phyloP scores from a whole-genome alignment of 2,329 filamentous ascomycete species.

The Diaporthe capsici region DNA sequence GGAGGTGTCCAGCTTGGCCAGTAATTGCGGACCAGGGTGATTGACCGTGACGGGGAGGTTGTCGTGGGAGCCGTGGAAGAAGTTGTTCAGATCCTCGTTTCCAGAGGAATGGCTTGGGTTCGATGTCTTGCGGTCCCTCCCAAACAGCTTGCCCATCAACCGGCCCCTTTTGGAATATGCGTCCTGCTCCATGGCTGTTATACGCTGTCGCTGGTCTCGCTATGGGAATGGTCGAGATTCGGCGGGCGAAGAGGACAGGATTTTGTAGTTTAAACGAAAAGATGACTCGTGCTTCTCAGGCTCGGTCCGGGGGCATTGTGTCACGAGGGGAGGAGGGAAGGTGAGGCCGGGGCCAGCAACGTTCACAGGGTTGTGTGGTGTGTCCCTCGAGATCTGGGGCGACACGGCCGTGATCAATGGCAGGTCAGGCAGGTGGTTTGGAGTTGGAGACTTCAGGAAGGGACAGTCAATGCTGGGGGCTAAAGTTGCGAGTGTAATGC shows the following conservation, averaged over 20 bases:
- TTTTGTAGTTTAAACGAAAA: conserved; percentile 13
- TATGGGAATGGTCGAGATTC: background rate
- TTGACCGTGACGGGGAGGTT: conserved; percentile 62
- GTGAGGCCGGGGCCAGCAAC: background rate
- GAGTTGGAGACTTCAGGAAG: conserved; percentile 6
- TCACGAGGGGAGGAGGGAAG: conserved; percentile 8
- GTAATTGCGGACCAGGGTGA: conserved; percentile 65
- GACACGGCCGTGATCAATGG: conserved; percentile 40
- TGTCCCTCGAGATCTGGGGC: conserved; percentile 33
- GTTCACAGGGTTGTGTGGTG: conserved; percentile 20
- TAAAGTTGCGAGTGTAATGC: conserved; percentile 1
- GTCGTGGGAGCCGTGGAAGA: conserved; percentile 70
- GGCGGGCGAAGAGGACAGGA: conserved; percentile 11
- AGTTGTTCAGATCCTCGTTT: conserved; percentile 68
- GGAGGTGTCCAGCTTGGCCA: conserved; percentile 68
- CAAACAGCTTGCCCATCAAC: conserved; percentile 75
- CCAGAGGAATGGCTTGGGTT: conserved; percentile 56
- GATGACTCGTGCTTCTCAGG: conserved; percentile 39
- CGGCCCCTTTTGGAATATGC: conserved; percentile 60
- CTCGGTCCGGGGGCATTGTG: conserved; percentile 35
- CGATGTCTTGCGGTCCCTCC: conserved; percentile 55
- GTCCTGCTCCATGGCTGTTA: conserved; percentile 39
- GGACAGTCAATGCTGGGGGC: background rate
- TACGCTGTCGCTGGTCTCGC: conserved; percentile 18
- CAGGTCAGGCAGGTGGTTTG: conserved; percentile 3